Percentiles rank a stretch among this genome's conserved stretches.
Evolutionary conservation across 768 basidiomycete species (phyloP).

Genomic region (Kwoniella heveanensis): DNA sequence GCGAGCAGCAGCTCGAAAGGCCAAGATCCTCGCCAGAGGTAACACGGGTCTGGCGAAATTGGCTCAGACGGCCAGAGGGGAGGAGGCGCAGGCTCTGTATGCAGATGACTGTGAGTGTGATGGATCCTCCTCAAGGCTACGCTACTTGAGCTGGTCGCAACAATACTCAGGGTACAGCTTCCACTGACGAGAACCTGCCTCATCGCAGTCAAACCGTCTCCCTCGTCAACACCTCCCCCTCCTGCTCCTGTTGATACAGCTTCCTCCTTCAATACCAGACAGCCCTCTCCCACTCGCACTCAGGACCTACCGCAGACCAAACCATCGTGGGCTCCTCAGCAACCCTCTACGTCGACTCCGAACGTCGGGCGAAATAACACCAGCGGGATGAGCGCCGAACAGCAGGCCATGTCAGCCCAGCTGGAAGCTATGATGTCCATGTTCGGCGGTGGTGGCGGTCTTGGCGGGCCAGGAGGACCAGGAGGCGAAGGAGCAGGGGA

Average conservation of each 20-base stretch:
- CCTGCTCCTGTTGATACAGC: constrained; percentile 30
- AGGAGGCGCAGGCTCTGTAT: constrained; percentile 51
- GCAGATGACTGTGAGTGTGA: constrained; percentile 44
- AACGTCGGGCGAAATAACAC: background rate
- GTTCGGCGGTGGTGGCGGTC: constrained; percentile 35
- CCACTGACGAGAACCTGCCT: too few relatives aligned
- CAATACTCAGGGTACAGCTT: too few relatives aligned
- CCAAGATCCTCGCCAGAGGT: constrained; percentile 55
- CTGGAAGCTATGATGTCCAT: constrained; percentile 48
- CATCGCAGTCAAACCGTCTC: constrained; percentile 20
- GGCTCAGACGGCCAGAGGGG: constrained; percentile 53
- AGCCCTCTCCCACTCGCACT: constrained; percentile 5
- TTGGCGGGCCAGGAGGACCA: constrained; percentile 4
- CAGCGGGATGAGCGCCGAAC: constrained; percentile 17
- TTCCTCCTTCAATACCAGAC: background rate
- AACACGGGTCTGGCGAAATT: constrained; percentile 50
- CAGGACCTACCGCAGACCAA: background rate
- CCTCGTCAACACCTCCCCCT: constrained; percentile 16
- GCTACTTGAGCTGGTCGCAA: too few relatives aligned
- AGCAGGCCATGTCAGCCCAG: constrained; percentile 43
- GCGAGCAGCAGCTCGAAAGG: constrained; percentile 51
- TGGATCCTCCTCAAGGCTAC: too few relatives aligned
- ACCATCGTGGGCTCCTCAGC: constrained; percentile 38
- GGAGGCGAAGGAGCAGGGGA: constrained; percentile 16
- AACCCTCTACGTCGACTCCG: constrained; percentile 1